Conservation (phyloP, 805 yeast genomes). For the Saccharomycopsis schoenii region DNA sequence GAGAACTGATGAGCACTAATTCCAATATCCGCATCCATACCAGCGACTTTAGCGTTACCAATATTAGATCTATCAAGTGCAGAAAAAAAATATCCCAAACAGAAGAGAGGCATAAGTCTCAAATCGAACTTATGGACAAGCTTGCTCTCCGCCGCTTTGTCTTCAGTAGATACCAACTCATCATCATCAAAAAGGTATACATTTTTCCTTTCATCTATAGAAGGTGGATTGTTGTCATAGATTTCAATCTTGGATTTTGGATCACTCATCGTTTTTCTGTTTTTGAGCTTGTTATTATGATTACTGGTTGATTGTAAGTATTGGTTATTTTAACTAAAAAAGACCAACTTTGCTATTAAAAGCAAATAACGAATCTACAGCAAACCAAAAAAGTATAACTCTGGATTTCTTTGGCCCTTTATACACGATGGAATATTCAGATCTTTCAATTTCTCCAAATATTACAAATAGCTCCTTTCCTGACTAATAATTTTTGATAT, state of each 20-base stretch:
- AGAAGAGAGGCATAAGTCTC: constrained; percentile 34
- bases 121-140: constrained; percentile 35
- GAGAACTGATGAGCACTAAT: constrained; percentile 42
- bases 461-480: neutral
- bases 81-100: constrained; percentile 35
- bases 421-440: neutral
- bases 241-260: constrained; percentile 2
- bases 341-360: neutral
- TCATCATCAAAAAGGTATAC: neutral
- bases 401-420: neutral
- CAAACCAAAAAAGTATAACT: neutral
- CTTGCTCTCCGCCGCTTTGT: constrained; percentile 19
- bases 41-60: constrained; percentile 52
- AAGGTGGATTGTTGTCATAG: neutral
- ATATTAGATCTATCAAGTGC: constrained; percentile 47
- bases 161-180: constrained; percentile 10
- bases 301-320: neutral
- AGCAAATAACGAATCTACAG: neutral
- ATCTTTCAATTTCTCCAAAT: neutral
- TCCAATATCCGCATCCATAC: constrained; percentile 48
- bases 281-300: neutral
- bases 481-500: neutral
- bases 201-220: neutral
- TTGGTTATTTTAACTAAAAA: neutral
- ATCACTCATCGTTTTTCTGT: neutral